Evolutionary conservation across 2,329 filamentous ascomycete genomes (phyloP).

Genomic region (Trichoderma polysporum): DNA sequence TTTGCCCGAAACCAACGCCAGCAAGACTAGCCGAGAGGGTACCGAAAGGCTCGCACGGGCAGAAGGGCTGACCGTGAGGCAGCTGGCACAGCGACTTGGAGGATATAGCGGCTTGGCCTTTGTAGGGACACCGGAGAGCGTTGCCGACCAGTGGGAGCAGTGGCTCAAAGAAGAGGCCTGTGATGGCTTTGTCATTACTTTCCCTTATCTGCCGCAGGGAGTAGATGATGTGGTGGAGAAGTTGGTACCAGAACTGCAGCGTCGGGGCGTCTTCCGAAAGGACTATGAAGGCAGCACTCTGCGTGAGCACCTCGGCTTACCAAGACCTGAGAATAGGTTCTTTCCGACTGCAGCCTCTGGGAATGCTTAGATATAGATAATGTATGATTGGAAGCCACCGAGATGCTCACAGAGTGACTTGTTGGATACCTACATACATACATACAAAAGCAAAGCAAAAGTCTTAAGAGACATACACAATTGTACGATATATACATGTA

Average conservation of each 20-base stretch:
- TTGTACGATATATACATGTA: neutral
- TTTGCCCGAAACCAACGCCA: conserved; percentile 54
- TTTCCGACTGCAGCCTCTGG: conserved; percentile 26
- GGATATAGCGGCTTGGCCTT: conserved; percentile 52
- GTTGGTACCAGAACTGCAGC: conserved; percentile 51
- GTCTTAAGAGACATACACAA: neutral
- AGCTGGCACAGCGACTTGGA: conserved; percentile 51
- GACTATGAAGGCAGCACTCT: conserved; percentile 54
- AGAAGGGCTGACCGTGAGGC: conserved; percentile 49
- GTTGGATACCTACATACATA: too few relatives aligned
- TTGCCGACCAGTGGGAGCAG: conserved; percentile 49
- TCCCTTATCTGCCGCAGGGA: conserved; percentile 52
- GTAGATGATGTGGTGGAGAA: conserved; percentile 48
- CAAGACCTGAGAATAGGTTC: conserved; percentile 43
- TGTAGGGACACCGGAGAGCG: conserved; percentile 48
- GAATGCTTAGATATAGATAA: neutral
- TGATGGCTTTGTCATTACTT: conserved; percentile 52
- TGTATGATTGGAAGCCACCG: neutral
- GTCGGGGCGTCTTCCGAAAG: conserved; percentile 49
- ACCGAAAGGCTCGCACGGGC: conserved; percentile 45
- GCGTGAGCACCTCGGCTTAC: conserved; percentile 54
- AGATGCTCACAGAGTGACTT: neutral
- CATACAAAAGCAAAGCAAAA: neutral
- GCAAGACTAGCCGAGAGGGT: conserved; percentile 47
- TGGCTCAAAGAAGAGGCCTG: conserved; percentile 50